Base-by-base conservation (phyloP, 2,329 filamentous ascomycete genomes). In the Aureobasidium melanogenum region DNA sequence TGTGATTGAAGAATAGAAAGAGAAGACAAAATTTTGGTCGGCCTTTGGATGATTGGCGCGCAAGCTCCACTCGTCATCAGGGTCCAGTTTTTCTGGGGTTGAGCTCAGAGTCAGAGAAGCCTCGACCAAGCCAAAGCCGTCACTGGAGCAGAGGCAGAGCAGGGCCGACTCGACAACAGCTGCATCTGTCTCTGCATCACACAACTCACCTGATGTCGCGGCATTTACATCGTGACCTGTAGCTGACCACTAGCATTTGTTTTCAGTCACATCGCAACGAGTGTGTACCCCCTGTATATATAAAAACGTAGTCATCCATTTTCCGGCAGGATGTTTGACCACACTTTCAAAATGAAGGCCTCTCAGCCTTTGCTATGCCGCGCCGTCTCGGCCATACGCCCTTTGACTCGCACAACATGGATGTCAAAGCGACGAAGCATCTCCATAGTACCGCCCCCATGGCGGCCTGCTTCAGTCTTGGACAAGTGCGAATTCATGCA, bases 401-500 rank as follows among this genome's bases (percentile, higher is more conserved):
- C 56, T 26, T 50, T 59, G 44, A 59, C 43, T 41, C 56, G 56
- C 19, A 44, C 56, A 26, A 59, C 56, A 26, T 59, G 56, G 56
- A 39, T 59, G 44, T 24, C 56, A 39, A 59, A 50, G 15, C 56
- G 44, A 24, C 50, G 56, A 24, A 39, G 14, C 10, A 59, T 59
- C 17, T 59, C 56, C 6, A 63, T 46, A 48, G 70, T 62, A 32
- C 78, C 79, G 52, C 82, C 83, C 2, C 77, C 80, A 69, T 85
- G 83, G 82, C 74, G 82, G 55, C 82, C 83, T 48, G 81, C 81
- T 41, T 80, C 79, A 22, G 78, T 81, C 38, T 75, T 86, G 56
- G 84, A 86, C 72, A 82, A 85, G 81, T 84, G 78, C 67, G 76
- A 30, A 36, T 14, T 17, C 12, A 17, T 5, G 32, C 7, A 19